Evolutionary conservation across 2,329 filamentous ascomycete genomes (phyloP), one percentile per base, ranked within the genome.

Genomic region (Pyrenophora teres): DNA sequence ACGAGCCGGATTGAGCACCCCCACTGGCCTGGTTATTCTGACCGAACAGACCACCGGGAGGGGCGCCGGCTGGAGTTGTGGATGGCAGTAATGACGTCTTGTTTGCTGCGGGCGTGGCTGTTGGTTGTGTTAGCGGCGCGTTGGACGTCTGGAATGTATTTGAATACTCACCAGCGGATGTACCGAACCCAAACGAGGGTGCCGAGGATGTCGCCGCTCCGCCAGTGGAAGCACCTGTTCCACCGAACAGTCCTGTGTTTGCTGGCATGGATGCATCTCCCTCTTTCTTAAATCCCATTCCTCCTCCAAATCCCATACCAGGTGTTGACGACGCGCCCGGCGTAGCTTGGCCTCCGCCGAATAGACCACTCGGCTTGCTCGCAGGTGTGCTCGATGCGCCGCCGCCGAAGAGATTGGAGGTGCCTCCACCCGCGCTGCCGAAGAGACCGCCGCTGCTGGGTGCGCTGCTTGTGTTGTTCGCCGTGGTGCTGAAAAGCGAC

Each of bases 51-150:
- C 50, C 48, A 10, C 68, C 70, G 10, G 71, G 69, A 38, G 72
- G 72, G 18, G 69, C 64, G 40, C 72, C 72, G n/a, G 71, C 72
- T 37, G 72, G 72, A 9, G 71, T 74, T 3, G 72, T 75, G 3
- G 72, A 74, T n/a, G 64, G 62, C 25, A 74, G 63, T 31, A 63
- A 60, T n/a, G 67, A 67, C 10, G 74, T 70, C 57, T 75, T 75
- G 36, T 60, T 69, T 15, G 66, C 39, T 10, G 72, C 69, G 10
- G 72, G 71, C 2, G 72, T 74, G 9, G 69, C 70, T 56, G 67
- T 49, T 35, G 65, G 61, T 15, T 15, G 46, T 51, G 44, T 60
- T 52, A 60, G 54, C 38, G 42, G 42, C 30, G 37, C 30, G 23
- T 43, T 31, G 37, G 39, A 30, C 21, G 36, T 16, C 43, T 9